These are phyloP conservation scores for Capsella bursapastoris DNA, from an alignment of 345 rosid species.

Conservation along the genomic window DNA sequence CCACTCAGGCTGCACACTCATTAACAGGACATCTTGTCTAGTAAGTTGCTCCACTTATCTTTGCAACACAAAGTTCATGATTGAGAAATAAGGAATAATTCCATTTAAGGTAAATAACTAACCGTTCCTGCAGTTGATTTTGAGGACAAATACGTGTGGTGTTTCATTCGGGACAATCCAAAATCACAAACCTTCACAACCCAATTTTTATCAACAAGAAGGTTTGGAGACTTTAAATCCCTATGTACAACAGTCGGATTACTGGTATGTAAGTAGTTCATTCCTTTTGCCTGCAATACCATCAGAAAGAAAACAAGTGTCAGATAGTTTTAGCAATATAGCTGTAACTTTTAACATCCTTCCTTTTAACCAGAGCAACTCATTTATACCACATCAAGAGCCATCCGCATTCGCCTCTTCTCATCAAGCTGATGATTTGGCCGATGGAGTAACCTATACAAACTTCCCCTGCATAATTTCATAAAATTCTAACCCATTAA, in stretches of 20 bases:
- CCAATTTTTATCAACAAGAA: conserved; percentile 97
- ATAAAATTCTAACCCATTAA: conserved; percentile 1
- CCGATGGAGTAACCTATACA: conserved; percentile 86
- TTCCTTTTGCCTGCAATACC: conserved; percentile 83
- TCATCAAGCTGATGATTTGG: conserved; percentile 77
- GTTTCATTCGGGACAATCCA: conserved; percentile 93
- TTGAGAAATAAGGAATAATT: neutral
- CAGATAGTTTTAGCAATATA: conserved; percentile 5
- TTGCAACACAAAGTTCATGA: conserved; percentile 20
- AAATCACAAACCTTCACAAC: conserved; percentile 98
- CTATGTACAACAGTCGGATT: conserved; percentile 96
- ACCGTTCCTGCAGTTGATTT: conserved; percentile 99
- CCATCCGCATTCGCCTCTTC: conserved; percentile 93
- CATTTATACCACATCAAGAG: conserved; percentile 86
- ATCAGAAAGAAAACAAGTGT: conserved; percentile 24
- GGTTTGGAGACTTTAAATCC: conserved; percentile 95
- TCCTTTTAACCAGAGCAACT: conserved; percentile 23
- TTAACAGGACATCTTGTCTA: conserved; percentile 12
- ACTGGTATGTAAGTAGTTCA: conserved; percentile 96
- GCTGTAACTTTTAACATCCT: conserved; percentile 3
- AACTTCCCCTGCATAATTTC: conserved; percentile 79
- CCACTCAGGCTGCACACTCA: conserved; percentile 91
- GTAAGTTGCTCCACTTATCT: conserved; percentile 3
- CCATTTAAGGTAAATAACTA: conserved; percentile 13
- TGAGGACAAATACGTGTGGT: conserved; percentile 89